Evolutionary conservation across 495 filamentous ascomycete genomes (phyloP), one percentile per base, ranked within the genome.

Genomic region (Aspergillus homomorphus): DNA sequence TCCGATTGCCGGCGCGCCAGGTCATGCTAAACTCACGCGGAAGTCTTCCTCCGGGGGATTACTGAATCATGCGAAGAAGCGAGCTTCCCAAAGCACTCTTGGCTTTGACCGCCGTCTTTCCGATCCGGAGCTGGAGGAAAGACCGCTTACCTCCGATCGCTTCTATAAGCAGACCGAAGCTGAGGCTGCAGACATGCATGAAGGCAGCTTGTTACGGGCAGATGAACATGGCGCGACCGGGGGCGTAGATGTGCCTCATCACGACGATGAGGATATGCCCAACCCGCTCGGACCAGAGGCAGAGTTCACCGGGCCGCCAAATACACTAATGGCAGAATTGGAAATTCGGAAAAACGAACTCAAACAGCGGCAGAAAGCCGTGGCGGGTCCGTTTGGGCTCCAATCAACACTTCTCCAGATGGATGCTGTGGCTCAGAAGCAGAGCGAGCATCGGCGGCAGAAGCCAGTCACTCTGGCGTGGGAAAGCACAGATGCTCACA

Each of bases 261-360:
- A 69, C 22, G 63, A 54, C 15, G 65, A 63, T 21, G 73, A 73
- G 43, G 73, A 74, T 14, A 70, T 68, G 2, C 72, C 72, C 33
- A 70, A 74, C 15, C 69, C 69, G 3, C 71, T 74, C 22, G 61
- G 71, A 16, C 73, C 72, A 10, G 75, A 78, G 28, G 65, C 70
- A 6, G 81, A 80, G 9, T 91, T 81, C 54, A 75, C 84, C 44
- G 90, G 88, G 0, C 81, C 84, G 19, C 94, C 94, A 4, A 96
- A 89, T 3, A 98, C 94, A 1, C 80, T 98, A 0, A 82, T 98
- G 20, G 95, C 95, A 2, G 94, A 98, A 67, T 77, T 98, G 18
- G 89, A 96, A 69, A 75, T 94, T 49, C 85, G 94, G 24, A 98
- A 98, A 67, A 84, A 87, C 41, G 88, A 93, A 60, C 84, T 91